phyloP scores from a whole-genome alignment of 345 rosid genomes.

The Trapa incisa region DNA sequence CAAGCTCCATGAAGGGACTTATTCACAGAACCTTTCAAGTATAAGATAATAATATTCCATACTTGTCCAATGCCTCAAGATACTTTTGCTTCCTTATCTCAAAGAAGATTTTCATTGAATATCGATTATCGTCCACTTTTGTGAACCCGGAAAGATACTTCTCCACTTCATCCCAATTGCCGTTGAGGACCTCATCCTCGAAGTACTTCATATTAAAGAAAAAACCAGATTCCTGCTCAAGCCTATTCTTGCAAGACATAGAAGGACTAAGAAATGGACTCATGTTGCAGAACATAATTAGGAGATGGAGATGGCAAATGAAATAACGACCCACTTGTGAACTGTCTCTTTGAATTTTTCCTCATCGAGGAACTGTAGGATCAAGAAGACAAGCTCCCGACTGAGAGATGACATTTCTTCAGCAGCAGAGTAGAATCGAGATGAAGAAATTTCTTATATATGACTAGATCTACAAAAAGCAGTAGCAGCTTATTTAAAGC shows the following conservation, averaged over 20 bases:
- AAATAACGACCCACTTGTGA: conserved; percentile 48
- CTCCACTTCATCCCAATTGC: conserved; percentile 70
- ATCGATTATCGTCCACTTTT: conserved; percentile 58
- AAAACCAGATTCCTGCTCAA: conserved; percentile 61
- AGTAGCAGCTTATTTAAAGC: background rate
- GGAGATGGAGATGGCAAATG: background rate
- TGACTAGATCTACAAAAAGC: conserved; percentile 51
- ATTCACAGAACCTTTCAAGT: background rate
- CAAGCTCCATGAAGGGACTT: background rate
- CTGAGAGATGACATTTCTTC: conserved; percentile 85
- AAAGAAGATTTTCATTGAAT: conserved; percentile 82
- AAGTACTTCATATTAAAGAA: conserved; percentile 61
- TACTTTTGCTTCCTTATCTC: conserved; percentile 89
- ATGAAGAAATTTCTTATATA: conserved; percentile 13
- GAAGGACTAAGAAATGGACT: background rate
- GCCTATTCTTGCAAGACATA: conserved; percentile 18
- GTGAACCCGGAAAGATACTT: conserved; percentile 54
- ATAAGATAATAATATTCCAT: background rate
- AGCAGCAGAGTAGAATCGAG: conserved; percentile 21
- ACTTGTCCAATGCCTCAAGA: conserved; percentile 84
- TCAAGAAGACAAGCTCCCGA: conserved; percentile 97
- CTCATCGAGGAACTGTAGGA: conserved; percentile 97
- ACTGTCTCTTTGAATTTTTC: conserved; percentile 99
- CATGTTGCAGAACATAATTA: background rate
- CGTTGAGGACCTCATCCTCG: conserved; percentile 59